Conservation (phyloP, 176 grass and related monocot species). For the Bromus sterilis region DNA sequence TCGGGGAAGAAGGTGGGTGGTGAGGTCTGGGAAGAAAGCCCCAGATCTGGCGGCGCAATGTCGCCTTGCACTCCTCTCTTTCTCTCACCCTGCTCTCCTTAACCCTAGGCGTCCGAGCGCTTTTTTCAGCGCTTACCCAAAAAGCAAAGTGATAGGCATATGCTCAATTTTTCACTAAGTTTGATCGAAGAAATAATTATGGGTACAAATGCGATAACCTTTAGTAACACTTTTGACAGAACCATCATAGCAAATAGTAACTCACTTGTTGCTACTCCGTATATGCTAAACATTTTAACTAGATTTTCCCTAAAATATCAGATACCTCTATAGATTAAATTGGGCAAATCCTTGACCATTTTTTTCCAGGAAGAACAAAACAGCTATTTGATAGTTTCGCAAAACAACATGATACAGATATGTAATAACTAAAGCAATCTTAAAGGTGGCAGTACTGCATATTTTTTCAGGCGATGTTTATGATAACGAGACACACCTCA, state of each 20-base stretch:
- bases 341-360: neutral
- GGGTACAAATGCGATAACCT: neutral
- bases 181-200: neutral
- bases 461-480: neutral
- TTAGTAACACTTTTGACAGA: neutral
- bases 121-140: too few relatives aligned
- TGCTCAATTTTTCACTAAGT: too few relatives aligned
- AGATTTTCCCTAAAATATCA: neutral
- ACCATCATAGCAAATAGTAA: neutral
- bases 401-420: slow-evolving; percentile 1
- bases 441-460: neutral
- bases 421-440: neutral
- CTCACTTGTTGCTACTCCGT: neutral
- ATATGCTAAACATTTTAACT: slow-evolving; percentile 9
- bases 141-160: too few relatives aligned
- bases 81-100: too few relatives aligned
- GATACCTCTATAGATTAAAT: slow-evolving; percentile 1
- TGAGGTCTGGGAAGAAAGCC: too few relatives aligned
- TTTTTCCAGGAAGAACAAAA: neutral
- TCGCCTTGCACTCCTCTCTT: too few relatives aligned
- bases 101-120: too few relatives aligned
- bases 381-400: neutral
- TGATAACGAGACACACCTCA: slow-evolving; percentile 27
- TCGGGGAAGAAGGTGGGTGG: too few relatives aligned
- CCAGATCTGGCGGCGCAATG: too few relatives aligned